phyloP scores from a whole-genome alignment of 257 asterid species.

The Nicotiana attenuata region DNA sequence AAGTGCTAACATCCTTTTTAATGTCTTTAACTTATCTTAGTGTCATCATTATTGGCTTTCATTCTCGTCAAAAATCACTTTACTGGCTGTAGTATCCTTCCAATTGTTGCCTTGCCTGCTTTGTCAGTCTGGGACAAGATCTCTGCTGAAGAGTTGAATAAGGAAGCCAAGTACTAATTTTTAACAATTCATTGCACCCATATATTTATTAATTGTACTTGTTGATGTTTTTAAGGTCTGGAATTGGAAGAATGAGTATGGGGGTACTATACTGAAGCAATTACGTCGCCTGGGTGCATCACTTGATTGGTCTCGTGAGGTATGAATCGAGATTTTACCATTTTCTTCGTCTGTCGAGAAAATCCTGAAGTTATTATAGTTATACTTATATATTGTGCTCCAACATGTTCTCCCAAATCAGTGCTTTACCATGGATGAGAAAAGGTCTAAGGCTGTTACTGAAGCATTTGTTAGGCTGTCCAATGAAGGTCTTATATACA shows the following conservation, averaged over 20 bases:
- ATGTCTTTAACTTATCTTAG: too few relatives aligned
- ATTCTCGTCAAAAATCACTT: background rate
- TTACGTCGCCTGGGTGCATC: slow-evolving; percentile 89
- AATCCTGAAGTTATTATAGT: background rate
- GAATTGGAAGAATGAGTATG: slow-evolving; percentile 84
- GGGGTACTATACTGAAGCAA: slow-evolving; percentile 79
- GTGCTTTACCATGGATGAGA: slow-evolving; percentile 93
- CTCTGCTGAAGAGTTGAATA: background rate
- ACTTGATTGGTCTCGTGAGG: slow-evolving; percentile 92
- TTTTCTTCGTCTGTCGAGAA: background rate
- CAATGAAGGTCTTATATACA: slow-evolving; percentile 72
- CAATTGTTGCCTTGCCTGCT: background rate
- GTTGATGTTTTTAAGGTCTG: slow-evolving; percentile 48
- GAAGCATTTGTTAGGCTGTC: slow-evolving; percentile 86
- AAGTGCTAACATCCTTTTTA: too few relatives aligned
- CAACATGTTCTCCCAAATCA: slow-evolving; percentile 12
- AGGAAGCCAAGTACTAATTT: background rate
- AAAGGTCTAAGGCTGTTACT: slow-evolving; percentile 72
- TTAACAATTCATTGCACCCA: background rate
- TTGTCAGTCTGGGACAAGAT: background rate
- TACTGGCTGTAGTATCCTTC: background rate
- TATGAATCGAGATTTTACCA: slow-evolving; percentile 11
- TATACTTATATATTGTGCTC: background rate
- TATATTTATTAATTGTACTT: background rate
- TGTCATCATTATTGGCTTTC: background rate